These are phyloP conservation scores for Stachybotrys echinatus DNA, from an alignment of 2,329 filamentous ascomycete genomes.

Conservation along the genomic window DNA sequence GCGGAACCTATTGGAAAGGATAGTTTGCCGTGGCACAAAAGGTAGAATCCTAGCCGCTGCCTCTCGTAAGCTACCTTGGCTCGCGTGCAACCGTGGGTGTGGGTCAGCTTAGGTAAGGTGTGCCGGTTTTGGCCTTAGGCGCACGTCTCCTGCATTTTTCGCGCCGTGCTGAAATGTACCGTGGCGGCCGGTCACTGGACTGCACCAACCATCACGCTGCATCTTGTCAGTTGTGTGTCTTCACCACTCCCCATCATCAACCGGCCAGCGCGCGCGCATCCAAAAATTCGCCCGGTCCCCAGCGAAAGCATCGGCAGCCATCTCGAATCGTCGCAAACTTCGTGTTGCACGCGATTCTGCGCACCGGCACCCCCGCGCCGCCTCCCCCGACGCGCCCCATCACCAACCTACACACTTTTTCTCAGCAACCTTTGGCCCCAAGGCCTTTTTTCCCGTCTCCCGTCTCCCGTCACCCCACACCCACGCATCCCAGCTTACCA, in stretches of 20 bases:
- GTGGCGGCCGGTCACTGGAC: conserved; percentile 27
- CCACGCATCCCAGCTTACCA: conserved; percentile 9
- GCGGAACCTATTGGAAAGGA: too few species aligned
- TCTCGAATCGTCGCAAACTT: conserved; percentile 47
- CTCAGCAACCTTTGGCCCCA: conserved; percentile 20
- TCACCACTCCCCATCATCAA: conserved; percentile 49
- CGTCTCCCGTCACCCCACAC: conserved; percentile 12
- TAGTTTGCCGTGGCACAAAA: too few species aligned
- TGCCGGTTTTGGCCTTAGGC: not conserved
- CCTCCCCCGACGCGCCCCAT: conserved; percentile 35
- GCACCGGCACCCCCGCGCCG: conserved; percentile 37
- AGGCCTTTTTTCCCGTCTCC: conserved; percentile 9
- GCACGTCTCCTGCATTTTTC: not conserved
- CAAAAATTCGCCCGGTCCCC: conserved; percentile 56
- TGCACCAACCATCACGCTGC: conserved; percentile 43
- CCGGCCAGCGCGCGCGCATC: conserved; percentile 54
- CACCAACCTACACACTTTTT: conserved; percentile 38
- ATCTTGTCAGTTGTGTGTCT: conserved; percentile 47
- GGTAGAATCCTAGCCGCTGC: too few species aligned
- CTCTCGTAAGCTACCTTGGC: too few species aligned
- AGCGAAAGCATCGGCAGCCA: conserved; percentile 55
- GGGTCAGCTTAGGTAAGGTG: not conserved
- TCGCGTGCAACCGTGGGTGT: too few species aligned
- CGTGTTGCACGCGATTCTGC: conserved; percentile 49
- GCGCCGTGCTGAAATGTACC: conserved; percentile 40